Evolutionary conservation across 257 asterid species (phyloP).

Genomic region (Anisodus tanguticus): DNA sequence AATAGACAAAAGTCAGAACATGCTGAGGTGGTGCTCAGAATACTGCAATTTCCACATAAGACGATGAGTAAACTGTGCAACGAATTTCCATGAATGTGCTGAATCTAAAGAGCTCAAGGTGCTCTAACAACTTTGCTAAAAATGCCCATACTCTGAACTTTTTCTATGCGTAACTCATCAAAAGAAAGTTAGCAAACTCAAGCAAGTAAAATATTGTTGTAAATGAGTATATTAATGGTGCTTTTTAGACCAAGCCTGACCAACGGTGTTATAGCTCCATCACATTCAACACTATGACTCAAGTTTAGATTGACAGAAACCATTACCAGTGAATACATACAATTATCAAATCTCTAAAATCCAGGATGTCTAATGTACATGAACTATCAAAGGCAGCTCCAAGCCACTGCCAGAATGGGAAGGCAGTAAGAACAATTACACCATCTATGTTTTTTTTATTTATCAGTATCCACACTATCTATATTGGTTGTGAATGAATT

Average conservation of each 20-base stretch:
- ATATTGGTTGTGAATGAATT: not conserved
- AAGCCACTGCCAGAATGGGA: constrained; percentile 18
- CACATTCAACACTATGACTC: not conserved
- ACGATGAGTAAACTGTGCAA: not conserved
- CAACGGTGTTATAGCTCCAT: not conserved
- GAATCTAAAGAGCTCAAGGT: constrained; percentile 1
- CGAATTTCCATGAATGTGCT: constrained; percentile 7
- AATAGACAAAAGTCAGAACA: constrained; percentile 16
- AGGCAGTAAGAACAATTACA: not conserved
- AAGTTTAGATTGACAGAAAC: constrained; percentile 11
- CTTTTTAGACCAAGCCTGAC: not conserved
- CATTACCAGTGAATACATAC: not conserved
- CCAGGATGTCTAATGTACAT: not conserved
- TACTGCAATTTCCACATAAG: constrained; percentile 19
- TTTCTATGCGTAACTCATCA: not conserved
- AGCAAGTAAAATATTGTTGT: constrained; percentile 1
- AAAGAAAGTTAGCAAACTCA: constrained; percentile 1
- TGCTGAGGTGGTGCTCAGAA: not conserved
- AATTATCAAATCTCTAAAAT: constrained; percentile 14
- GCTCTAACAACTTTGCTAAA: not conserved
- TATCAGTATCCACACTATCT: not conserved
- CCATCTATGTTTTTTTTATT: not conserved
- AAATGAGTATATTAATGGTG: not conserved
- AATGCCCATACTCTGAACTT: not conserved
- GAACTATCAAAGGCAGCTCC: not conserved